phyloP scores from a whole-genome alignment of 164 flowering plant genomes.

The Liriodendron chinense region DNA sequence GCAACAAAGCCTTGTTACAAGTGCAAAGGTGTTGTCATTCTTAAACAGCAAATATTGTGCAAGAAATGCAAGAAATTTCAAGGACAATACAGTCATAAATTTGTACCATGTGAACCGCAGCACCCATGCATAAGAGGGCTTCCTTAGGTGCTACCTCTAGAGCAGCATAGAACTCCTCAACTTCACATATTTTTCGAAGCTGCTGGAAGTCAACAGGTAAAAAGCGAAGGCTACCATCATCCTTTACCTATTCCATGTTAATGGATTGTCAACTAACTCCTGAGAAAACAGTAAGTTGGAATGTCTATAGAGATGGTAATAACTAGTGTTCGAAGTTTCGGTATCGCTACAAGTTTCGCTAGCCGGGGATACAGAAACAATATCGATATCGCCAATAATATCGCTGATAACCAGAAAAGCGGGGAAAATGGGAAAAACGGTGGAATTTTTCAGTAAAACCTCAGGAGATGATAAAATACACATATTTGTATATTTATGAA shows the following conservation, averaged over 20 bases:
- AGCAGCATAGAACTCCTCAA: conserved; percentile 40
- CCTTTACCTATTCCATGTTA: conserved; percentile 47
- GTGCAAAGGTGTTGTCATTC: neutral
- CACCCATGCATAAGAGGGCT: conserved; percentile 72
- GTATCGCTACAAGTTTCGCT: no score
- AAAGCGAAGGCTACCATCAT: conserved; percentile 40
- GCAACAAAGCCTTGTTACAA: conserved; percentile 43
- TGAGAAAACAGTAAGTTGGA: neutral
- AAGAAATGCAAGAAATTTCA: conserved; percentile 7
- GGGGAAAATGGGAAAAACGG: no score
- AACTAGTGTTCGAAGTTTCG: no score
- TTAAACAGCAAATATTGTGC: neutral
- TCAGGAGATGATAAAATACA: no score
- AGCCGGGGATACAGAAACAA: no score
- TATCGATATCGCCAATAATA: no score
- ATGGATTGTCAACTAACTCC: conserved; percentile 2
- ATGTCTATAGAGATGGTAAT: neutral
- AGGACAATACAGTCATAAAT: neutral
- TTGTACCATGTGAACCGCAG: conserved; percentile 80
- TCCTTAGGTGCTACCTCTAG: conserved; percentile 63
- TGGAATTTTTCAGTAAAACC: no score
- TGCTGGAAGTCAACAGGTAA: conserved; percentile 66
- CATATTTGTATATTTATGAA: no score
- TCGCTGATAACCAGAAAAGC: no score
- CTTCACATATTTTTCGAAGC: conserved; percentile 47